Evolutionary conservation across 225 moss, liverwort and hornwort genomes (phyloP), one percentile per base, ranked within the genome.

Genomic region (Polytrichum formosum): DNA sequence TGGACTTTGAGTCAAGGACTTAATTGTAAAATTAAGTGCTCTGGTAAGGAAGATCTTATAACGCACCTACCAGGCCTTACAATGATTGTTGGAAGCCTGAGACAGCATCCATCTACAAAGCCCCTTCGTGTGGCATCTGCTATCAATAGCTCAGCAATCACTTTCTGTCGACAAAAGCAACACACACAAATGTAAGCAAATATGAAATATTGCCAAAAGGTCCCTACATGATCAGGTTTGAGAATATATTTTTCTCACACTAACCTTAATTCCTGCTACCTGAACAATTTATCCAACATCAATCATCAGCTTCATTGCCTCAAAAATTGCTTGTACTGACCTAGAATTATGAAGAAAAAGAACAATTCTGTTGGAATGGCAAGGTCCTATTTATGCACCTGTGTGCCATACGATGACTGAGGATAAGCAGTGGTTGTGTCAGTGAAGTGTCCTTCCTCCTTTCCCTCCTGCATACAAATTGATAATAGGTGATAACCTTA

Each of bases 61-160:
- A 81, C 56, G 53, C 26, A 87, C 87, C 68, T 81, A 70, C 87
- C 81, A 73, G 84, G 76, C 70, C 84, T 74, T 6, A 87, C 87
- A 53, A 81, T 54, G 54, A 84, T 70, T 67, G 81, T 79, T 64
- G 81, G 87, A 29, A 87, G 84, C 74, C 84, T 77, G 61, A 87
- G 60, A 70, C 79, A 77, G 59, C 81, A 70, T 65, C 84, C 84
- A 81, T 87, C 81, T 60, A 87, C 70, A 35, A 76, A 87, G 66
- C 83, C 83, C 72, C 74, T 87, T 72, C 87, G 78, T n/a, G 87
- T 81, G 10, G 87, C 83, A 22, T 81, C 81, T 58, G 80, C 78
- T 81, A 87, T 81, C 69, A 87, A 64, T 20, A 81, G 78, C 81
- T 87, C 87, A 65, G 73, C 83, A 23, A 87, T 83, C 73, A 83